Percentiles rank a stretch among this genome's conserved stretches.
Evolutionary conservation across 129 eudicot species (phyloP).

Genomic region (Gnaphalium uliginosum): DNA sequence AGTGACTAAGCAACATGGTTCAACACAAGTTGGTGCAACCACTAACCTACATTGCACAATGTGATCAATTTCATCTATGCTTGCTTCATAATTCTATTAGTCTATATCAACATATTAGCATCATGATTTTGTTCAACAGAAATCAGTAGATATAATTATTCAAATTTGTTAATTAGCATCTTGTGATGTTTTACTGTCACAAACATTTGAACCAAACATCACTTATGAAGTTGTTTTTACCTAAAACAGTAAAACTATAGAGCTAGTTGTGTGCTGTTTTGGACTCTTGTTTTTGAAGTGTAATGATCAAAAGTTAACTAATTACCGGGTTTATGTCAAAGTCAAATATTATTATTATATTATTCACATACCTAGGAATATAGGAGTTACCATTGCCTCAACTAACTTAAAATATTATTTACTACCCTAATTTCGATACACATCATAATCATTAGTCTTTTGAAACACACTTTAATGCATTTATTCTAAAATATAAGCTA

Average conservation of each 20-base stretch:
- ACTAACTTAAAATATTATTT: background rate
- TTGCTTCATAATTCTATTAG: constrained; percentile 37
- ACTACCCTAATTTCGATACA: background rate
- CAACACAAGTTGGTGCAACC: constrained; percentile 87
- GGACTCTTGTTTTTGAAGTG: background rate
- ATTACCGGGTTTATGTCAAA: constrained; percentile 16
- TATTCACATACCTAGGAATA: background rate
- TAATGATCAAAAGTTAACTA: background rate
- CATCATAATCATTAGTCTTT: background rate
- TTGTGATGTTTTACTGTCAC: constrained; percentile 1
- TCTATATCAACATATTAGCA: constrained; percentile 17
- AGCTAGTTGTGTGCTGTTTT: background rate
- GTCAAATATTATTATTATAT: background rate
- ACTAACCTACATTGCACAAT: constrained; percentile 51
- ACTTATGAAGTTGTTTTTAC: background rate
- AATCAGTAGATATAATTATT: constrained; percentile 18
- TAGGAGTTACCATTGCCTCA: background rate
- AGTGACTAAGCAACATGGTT: constrained; percentile 39
- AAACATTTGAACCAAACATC: background rate
- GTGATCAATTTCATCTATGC: constrained; percentile 40
- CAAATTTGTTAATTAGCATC: background rate
- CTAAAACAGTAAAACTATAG: background rate
- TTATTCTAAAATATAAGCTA: constrained; percentile 6
- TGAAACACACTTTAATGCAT: constrained; percentile 7
- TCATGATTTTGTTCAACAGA: constrained; percentile 26